Base-by-base conservation (phyloP, 2,329 filamentous ascomycete genomes). In the Graphilbum fragrans region DNA sequence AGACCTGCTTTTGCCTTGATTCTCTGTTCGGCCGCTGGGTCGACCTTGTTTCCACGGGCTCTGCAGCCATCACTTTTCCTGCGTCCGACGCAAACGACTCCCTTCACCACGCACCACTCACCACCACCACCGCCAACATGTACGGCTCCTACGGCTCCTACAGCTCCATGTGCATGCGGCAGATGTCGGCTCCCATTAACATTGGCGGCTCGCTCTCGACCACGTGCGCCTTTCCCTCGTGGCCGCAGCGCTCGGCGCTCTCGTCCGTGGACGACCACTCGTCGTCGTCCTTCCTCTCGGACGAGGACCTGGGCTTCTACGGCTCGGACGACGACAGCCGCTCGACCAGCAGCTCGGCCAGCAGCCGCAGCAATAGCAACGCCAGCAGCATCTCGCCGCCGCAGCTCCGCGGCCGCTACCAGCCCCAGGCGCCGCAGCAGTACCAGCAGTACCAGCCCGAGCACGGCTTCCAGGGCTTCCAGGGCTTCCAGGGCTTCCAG, bases 231-330 rank as follows among this genome's bases (percentile, higher is more conserved):
- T 77, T 68, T 49, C 73, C 73, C 22, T 74, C 70, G 20, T 77
- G 73, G 73, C 72, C 72, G 21, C 66, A 71, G 44, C 64, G 72
- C 34, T 61, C 65, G 16, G 72, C 70, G 32, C 65, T 77, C 45
- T 62, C 61, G 39, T 61, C 64, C 48, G 56, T 61, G 49, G 53
- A 54, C 41, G 56, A 58, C 45, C 58, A 63, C 37, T 58, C 64
- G 49, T 66, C 71, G 17, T 69, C 69, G 3, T 72, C 72, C 1
- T 76, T 68, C 57, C 64, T 80, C 47, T 77, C 74, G 34, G 76
- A 80, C 61, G 76, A 80, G 58, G 76, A 80, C 51, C 69, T 80
- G 42, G 70, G 74, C 57, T 64, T 70, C 43, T 59, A 64, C 54
- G 64, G 68, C 49, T 58, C 64, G 42, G 67, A 72, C 50, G 45